A percentile compares a stretch with the other conserved stretches of the same genome.
phyloP scores from a whole-genome alignment of 352 stramenopile species.

The Globisporangium cederbergense region DNA sequence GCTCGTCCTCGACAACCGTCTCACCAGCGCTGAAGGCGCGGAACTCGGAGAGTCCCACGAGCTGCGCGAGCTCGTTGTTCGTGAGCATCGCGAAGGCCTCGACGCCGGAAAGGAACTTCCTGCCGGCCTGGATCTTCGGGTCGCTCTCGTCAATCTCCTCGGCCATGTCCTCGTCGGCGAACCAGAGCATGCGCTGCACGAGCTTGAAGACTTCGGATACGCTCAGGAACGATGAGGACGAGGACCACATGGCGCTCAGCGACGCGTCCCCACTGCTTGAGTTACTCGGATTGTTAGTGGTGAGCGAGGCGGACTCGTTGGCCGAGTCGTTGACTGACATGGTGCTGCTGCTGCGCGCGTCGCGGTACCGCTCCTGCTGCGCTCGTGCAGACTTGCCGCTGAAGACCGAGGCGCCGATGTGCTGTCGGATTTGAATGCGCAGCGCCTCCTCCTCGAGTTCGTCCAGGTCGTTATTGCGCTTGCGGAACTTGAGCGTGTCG shows the following conservation, averaged over 20 bases:
- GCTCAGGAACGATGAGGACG: slow-evolving; percentile 19
- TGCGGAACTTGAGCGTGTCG: slow-evolving; percentile 34
- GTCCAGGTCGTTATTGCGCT: slow-evolving; percentile 44
- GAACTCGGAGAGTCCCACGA: slow-evolving; percentile 43
- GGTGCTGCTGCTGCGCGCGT: slow-evolving; percentile 14
- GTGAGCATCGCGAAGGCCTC: slow-evolving; percentile 55
- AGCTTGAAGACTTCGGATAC: slow-evolving; percentile 31
- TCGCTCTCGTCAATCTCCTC: slow-evolving; percentile 51
- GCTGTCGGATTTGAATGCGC: slow-evolving; percentile 42
- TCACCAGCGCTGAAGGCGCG: slow-evolving; percentile 34
- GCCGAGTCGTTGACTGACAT: slow-evolving; percentile 6
- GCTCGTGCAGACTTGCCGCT: slow-evolving; percentile 8
- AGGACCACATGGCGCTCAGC: slow-evolving; percentile 26
- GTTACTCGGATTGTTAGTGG: not conserved
- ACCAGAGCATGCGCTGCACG: slow-evolving; percentile 36
- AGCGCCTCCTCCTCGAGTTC: slow-evolving; percentile 43
- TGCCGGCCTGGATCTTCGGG: slow-evolving; percentile 44
- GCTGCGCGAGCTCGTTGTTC: slow-evolving; percentile 51
- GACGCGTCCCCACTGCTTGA: not conserved
- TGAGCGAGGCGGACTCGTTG: slow-evolving; percentile 21
- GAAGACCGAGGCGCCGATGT: slow-evolving; percentile 24
- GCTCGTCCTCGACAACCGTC: slow-evolving; percentile 43
- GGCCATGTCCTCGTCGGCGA: slow-evolving; percentile 47
- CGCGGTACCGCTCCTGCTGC: slow-evolving; percentile 12
- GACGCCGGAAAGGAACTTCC: slow-evolving; percentile 53